Evolutionary conservation across 345 rosid species (phyloP).

Genomic region (Linum lewisii): DNA sequence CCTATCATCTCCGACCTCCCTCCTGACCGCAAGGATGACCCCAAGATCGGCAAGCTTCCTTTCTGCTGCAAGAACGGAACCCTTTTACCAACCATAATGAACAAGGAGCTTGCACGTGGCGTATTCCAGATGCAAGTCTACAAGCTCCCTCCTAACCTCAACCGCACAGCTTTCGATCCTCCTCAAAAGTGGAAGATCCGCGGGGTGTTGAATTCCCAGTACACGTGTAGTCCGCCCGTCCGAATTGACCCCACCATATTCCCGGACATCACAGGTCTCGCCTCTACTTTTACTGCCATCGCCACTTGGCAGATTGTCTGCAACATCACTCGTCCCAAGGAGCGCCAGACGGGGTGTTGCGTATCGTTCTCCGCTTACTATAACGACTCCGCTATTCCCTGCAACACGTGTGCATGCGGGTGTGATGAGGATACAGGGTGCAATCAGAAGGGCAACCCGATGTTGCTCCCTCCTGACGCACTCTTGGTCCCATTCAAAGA

Average conservation of each 20-base stretch:
- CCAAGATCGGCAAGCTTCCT: slow-evolving; percentile 52
- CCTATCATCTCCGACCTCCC: slow-evolving; percentile 78
- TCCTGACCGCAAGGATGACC: slow-evolving; percentile 38
- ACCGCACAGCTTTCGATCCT: slow-evolving; percentile 59
- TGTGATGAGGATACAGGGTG: slow-evolving; percentile 34
- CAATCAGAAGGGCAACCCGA: slow-evolving; percentile 32
- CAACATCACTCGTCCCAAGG: slow-evolving; percentile 66
- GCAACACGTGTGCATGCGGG: slow-evolving; percentile 91
- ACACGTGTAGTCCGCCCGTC: slow-evolving; percentile 69
- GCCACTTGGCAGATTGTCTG: slow-evolving; percentile 80
- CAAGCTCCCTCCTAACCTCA: slow-evolving; percentile 63
- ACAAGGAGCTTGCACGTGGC: slow-evolving; percentile 41
- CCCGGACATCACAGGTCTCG: slow-evolving; percentile 64
- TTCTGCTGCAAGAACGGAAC: slow-evolving; percentile 72
- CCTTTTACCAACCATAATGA: slow-evolving; percentile 58
- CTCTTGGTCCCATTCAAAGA: slow-evolving; percentile 66
- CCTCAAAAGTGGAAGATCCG: slow-evolving; percentile 66
- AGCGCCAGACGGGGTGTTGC: slow-evolving; percentile 51
- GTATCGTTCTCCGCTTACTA: slow-evolving; percentile 94
- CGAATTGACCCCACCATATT: slow-evolving; percentile 63
- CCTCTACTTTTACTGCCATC: slow-evolving; percentile 33
- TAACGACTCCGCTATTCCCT: slow-evolving; percentile 66
- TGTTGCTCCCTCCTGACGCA: slow-evolving; percentile 75
- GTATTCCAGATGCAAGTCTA: slow-evolving; percentile 68
- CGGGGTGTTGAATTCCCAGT: slow-evolving; percentile 52